Percentiles rank a stretch among this genome's conserved stretches.
Conservation (phyloP, 805 yeast genomes). For the Spathaspora passalidarum region DNA sequence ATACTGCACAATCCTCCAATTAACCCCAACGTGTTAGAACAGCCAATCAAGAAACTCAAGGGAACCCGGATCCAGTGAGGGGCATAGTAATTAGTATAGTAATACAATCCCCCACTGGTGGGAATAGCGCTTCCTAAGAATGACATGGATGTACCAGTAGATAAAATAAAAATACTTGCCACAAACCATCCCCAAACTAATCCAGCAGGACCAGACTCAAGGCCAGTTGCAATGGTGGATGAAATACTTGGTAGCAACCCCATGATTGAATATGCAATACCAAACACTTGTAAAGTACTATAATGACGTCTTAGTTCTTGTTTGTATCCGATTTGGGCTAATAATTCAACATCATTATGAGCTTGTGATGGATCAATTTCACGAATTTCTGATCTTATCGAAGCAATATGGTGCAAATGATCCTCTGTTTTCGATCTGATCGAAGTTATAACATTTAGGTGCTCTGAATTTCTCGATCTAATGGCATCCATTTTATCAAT, state of each 20-base stretch:
- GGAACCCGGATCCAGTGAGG: constrained; percentile 49
- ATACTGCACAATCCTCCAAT: constrained; percentile 64
- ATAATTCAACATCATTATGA: constrained; percentile 11
- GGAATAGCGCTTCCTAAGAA: constrained; percentile 67
- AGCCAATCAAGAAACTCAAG: constrained; percentile 58
- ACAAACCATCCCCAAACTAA: constrained; percentile 71
- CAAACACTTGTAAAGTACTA: constrained; percentile 60
- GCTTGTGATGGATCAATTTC: constrained; percentile 11
- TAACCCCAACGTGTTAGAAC: constrained; percentile 62
- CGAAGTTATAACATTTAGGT: constrained; percentile 3
- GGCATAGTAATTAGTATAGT: constrained; percentile 49
- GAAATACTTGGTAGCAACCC: constrained; percentile 63
- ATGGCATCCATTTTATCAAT: constrained; percentile 1
- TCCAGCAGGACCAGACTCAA: constrained; percentile 60
- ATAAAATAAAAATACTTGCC: constrained; percentile 50
- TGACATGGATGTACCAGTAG: constrained; percentile 57
- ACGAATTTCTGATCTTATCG: constrained; percentile 16
- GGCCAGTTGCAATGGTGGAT: constrained; percentile 47
- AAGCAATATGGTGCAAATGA: constrained; percentile 3
- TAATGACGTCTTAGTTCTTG: constrained; percentile 62
- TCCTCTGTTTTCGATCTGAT: constrained; percentile 7
- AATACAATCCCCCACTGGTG: constrained; percentile 67
- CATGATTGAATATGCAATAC: constrained; percentile 68
- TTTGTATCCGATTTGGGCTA: constrained; percentile 60
- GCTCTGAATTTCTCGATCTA: constrained; percentile 9